A percentile compares a stretch with the other conserved stretches of the same genome.
These are phyloP conservation scores for Prunus mira DNA, from an alignment of 306 rosid genomes.

Conservation along the genomic window DNA sequence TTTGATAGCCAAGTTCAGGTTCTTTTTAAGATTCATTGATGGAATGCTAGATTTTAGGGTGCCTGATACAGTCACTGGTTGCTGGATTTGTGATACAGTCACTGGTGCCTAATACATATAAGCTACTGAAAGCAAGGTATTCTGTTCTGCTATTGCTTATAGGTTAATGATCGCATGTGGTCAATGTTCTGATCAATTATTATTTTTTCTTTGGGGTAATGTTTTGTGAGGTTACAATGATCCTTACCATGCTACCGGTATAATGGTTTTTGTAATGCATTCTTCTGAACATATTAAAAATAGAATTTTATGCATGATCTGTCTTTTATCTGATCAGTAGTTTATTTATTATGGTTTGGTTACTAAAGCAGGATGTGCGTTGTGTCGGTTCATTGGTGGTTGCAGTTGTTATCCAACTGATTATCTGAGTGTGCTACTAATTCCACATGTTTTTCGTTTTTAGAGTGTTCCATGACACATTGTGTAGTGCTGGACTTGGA, in stretches of 20 bases:
- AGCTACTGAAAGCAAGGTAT: not conserved
- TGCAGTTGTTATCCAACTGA: not conserved
- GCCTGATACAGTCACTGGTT: not conserved
- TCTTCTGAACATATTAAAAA: not conserved
- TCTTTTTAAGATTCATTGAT: conserved; percentile 8
- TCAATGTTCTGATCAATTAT: not conserved
- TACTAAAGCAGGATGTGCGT: not conserved
- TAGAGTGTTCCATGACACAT: not conserved
- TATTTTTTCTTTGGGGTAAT: not conserved
- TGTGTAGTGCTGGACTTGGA: not conserved
- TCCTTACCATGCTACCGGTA: not conserved
- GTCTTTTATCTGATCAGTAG: not conserved
- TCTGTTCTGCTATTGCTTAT: not conserved
- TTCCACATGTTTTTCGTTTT: not conserved
- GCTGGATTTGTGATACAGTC: not conserved
- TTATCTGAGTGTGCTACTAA: not conserved
- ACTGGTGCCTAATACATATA: not conserved
- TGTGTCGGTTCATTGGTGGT: not conserved
- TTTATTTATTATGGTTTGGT: not conserved
- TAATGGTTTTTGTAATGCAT: not conserved
- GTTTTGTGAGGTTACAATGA: not conserved
- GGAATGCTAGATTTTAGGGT: conserved; percentile 1
- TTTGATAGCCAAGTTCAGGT: too few relatives aligned
- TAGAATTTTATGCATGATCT: not conserved
- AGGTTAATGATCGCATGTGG: conserved; percentile 1